Percentiles rank a stretch among this genome's conserved stretches.
These are phyloP conservation scores for Fusarium acutatum DNA, from an alignment of 2,329 filamentous ascomycete genomes.

Conservation along the genomic window DNA sequence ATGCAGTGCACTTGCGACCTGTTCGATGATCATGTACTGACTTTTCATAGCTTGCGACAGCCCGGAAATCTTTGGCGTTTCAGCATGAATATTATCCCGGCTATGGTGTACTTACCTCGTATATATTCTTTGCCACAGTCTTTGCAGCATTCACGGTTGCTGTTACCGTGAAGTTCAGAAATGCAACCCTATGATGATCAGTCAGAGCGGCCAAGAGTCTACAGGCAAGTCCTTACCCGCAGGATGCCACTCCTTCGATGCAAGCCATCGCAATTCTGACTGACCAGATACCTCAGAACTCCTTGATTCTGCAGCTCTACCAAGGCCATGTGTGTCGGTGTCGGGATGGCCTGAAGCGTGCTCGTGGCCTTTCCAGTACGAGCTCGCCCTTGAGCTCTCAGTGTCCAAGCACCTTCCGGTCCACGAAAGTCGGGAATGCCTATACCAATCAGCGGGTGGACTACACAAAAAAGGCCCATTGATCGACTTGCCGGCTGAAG, in stretches of 20 bases:
- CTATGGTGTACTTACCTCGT: slow-evolving; percentile 42
- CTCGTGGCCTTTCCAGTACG: slow-evolving; percentile 44
- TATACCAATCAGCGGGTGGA: neutral
- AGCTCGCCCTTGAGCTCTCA: slow-evolving; percentile 52
- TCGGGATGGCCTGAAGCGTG: slow-evolving; percentile 55
- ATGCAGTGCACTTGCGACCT: slow-evolving; percentile 53
- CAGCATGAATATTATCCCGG: neutral
- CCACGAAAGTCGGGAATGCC: slow-evolving; percentile 60
- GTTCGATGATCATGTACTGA: slow-evolving; percentile 56
- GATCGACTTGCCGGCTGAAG: slow-evolving; percentile 49
- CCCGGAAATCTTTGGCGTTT: slow-evolving; percentile 50
- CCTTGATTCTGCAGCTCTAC: slow-evolving; percentile 53
- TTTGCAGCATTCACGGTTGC: slow-evolving; percentile 55
- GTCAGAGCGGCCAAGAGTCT: rapidly evolving
- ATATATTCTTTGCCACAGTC: slow-evolving; percentile 57
- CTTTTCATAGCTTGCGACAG: slow-evolving; percentile 54
- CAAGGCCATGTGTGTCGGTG: slow-evolving; percentile 57
- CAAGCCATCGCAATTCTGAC: slow-evolving; percentile 52
- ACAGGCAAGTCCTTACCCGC: slow-evolving; percentile 42
- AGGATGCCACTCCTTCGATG: slow-evolving; percentile 56
- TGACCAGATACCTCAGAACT: slow-evolving; percentile 54
- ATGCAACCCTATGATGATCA: slow-evolving; percentile 47
- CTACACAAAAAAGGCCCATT: rapidly evolving
- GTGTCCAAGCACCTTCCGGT: slow-evolving; percentile 56
- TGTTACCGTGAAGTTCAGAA: slow-evolving; percentile 59